phyloP scores from a whole-genome alignment of 768 basidiomycete species.

The Termitomyces sp. region DNA sequence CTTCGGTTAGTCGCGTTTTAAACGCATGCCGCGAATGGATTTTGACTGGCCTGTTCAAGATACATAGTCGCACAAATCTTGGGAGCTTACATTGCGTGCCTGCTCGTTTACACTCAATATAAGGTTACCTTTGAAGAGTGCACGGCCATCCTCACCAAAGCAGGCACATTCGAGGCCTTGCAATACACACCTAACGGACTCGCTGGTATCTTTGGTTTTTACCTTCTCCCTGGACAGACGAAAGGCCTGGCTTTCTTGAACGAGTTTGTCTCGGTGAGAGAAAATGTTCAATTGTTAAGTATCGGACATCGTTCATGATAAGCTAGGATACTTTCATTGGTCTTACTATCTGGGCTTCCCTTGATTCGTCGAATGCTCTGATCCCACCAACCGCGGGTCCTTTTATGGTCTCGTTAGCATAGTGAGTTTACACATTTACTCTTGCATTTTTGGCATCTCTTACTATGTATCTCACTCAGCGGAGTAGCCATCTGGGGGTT shows the following conservation, averaged over 20 bases:
- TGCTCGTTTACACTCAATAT: constrained; percentile 61
- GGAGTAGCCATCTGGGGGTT: constrained; percentile 59
- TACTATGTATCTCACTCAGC: constrained; percentile 23
- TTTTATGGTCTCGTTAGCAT: constrained; percentile 50
- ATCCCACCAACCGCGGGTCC: constrained; percentile 50
- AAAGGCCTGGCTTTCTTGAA: constrained; percentile 45
- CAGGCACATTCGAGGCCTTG: constrained; percentile 19
- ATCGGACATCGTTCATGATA: not conserved
- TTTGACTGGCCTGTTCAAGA: constrained; percentile 23
- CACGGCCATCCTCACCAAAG: constrained; percentile 26
- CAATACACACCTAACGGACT: constrained; percentile 36
- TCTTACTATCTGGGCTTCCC: constrained; percentile 44
- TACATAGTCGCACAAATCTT: constrained; percentile 64
- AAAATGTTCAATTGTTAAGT: constrained; percentile 14
- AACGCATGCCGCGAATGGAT: not conserved
- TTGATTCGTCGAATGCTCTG: constrained; percentile 57
- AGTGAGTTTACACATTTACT: constrained; percentile 34
- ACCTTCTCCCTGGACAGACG: constrained; percentile 38
- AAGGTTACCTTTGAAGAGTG: constrained; percentile 37
- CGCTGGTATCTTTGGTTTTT: constrained; percentile 51
- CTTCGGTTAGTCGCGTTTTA: constrained; percentile 28
- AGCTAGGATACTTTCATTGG: constrained; percentile 42
- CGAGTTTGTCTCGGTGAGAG: constrained; percentile 46
- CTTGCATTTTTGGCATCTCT: not conserved
- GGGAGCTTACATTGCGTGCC: constrained; percentile 59